Base-by-base conservation (phyloP, 2,329 filamentous ascomycete species). In the Fusarium redolens region DNA sequence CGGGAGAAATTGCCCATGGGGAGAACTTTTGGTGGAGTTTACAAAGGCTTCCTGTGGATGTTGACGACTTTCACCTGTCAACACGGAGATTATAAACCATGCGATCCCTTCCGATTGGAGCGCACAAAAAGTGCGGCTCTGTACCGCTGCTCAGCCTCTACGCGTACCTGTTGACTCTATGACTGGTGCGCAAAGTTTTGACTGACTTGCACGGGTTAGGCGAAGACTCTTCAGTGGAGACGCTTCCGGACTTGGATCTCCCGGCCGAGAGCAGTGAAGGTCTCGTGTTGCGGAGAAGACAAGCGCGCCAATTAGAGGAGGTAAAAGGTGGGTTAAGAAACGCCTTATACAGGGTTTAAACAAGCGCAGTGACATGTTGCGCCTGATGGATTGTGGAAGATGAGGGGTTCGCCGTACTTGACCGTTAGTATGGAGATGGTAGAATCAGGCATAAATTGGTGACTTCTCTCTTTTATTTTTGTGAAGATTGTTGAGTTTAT, bases 141-240 rank as follows among this genome's bases (percentile, higher is more conserved):
- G 40, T 47, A 37, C 22, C 8, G 41, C 41, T 13, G 11, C 28
- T n/a, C 17, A n/a, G 25, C 18, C 22, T 45, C 43, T 45, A 18
- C 37, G 40, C 18, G 20, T 43, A 18, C 15, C 28, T 7, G 11
- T 10, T 10, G n/a, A 51, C 38, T n/a, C 28, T 37, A 25, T 68
- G 65, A 57, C 67, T 68, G 65, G 65, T 43, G 65, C 65, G 65
- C 64, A 25, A 68, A 25, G 41, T n/a, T 56, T 43, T 1, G 30
- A 6, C 4, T 31, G 17, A 57, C 40, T 57, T 48, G 35, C 30
- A 57, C 38, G n/a, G n/a, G 15, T 35, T 51, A 35, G 30, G 47
- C 47, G 30, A 51, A 33, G 22, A 20, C 17, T 20, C n/a, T 11
- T 6, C 8, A 12, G 33, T 48, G 51, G 51, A 57, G 28, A 48